These are phyloP conservation scores for Closterium sp. DNA, from an alignment of 139 green algal genomes.

Conservation along the genomic window DNA sequence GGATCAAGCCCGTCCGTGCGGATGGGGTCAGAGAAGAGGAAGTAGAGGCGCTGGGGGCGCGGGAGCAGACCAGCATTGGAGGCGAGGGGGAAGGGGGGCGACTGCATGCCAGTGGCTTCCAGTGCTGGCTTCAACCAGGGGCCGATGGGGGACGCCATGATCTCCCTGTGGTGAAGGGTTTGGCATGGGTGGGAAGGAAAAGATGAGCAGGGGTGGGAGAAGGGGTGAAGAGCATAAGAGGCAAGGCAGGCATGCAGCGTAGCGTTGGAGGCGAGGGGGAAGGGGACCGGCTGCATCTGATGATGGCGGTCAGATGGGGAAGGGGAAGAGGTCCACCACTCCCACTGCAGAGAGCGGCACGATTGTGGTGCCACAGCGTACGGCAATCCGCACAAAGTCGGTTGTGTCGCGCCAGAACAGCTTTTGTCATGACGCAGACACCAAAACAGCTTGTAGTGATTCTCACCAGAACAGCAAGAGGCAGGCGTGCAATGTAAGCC, in stretches of 20 bases:
- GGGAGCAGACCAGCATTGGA: background rate
- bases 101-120: background rate
- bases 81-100: background rate
- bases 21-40: conserved; percentile 1
- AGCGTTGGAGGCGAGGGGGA: background rate
- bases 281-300: background rate
- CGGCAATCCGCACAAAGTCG: conserved; percentile 90
- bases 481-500: too few species aligned
- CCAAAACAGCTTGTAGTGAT: too few species aligned
- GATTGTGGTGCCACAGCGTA: conserved; percentile 82
- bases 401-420: background rate
- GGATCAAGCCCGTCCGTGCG: background rate
- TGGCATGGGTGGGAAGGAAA: too few species aligned
- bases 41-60: conserved; percentile 31
- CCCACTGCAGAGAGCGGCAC: conserved; percentile 87
- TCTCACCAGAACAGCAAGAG: too few species aligned
- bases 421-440: too few species aligned
- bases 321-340: too few species aligned
- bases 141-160: background rate
- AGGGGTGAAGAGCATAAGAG: too few species aligned
- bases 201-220: too few species aligned
- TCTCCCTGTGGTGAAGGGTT: background rate
- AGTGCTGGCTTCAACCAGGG: background rate
- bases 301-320: too few species aligned
- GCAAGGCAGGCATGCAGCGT: too few species aligned